These are phyloP conservation scores for Penicillium aurantiogriseum DNA, from an alignment of 2,329 filamentous ascomycete species.

Conservation along the genomic window DNA sequence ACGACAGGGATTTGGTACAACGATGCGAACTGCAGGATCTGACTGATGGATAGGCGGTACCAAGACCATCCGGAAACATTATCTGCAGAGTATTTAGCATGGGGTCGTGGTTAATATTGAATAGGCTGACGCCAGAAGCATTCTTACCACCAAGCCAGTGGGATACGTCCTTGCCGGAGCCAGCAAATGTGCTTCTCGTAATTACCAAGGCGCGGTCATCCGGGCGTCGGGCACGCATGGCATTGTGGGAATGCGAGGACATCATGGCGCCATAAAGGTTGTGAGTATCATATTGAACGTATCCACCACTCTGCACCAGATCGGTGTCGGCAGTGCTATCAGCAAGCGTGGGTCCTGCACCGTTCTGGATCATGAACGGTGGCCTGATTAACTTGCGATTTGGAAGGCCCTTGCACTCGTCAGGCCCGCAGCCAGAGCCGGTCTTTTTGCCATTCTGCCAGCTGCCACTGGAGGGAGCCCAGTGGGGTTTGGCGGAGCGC, in stretches of 20 bases:
- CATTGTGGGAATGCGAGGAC: slow-evolving; percentile 52
- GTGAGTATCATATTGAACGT: slow-evolving; percentile 70
- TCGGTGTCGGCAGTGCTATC: slow-evolving; percentile 65
- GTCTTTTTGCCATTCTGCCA: slow-evolving; percentile 42
- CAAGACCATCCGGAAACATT: slow-evolving; percentile 12
- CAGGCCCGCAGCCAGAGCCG: slow-evolving; percentile 39
- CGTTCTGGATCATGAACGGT: slow-evolving; percentile 64
- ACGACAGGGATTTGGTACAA: slow-evolving; percentile 67
- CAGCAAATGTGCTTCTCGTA: slow-evolving; percentile 71
- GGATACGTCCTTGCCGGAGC: slow-evolving; percentile 49
- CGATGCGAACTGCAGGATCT: slow-evolving; percentile 59
- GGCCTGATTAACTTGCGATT: slow-evolving; percentile 63
- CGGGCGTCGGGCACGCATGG: slow-evolving; percentile 54
- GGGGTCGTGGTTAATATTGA: background rate
- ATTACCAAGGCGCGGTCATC: slow-evolving; percentile 66
- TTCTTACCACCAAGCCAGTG: slow-evolving; percentile 12
- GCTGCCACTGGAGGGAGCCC: background rate
- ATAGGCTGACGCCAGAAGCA: background rate
- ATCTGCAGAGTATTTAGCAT: slow-evolving; percentile 5
- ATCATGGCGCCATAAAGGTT: slow-evolving; percentile 69
- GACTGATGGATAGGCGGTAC: slow-evolving; percentile 58
- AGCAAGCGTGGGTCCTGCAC: slow-evolving; percentile 46
- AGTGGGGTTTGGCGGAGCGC: background rate
- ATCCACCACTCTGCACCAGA: slow-evolving; percentile 60
- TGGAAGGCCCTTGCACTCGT: slow-evolving; percentile 44